Base-by-base conservation (phyloP, 768 basidiomycete genomes). In the Rickenella mellea region DNA sequence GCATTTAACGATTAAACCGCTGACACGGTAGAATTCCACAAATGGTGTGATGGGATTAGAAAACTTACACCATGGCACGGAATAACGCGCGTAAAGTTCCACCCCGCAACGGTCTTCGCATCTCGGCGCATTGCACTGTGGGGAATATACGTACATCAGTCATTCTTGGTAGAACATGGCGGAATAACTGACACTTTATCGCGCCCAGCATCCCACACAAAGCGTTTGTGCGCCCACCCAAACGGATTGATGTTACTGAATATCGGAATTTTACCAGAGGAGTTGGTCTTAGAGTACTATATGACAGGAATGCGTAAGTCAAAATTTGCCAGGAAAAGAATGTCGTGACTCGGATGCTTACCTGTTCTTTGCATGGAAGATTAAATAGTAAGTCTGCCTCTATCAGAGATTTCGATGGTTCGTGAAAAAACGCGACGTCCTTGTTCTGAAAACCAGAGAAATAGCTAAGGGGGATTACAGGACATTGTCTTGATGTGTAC, bases 371-470 rank as follows among this genome's bases (percentile, higher is more conserved):
- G 4, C 75, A 65, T 59, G 20, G 48, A 51, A 51, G 44, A 56
- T 24, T 40, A 48, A 41, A 37, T 47, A 15, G 1, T 55, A 51
- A 3, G 48, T 42, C 20, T 60, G 62, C 3, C 60, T 53, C 46
- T 67, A 69, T 9, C 67, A 68, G 46, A 69, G 69, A 66, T 70
- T 37, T 47, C 25, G n/a, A 31, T 6, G 35, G 11, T 15, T 7
- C 27, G 19, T 12, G 9, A 10, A n/a, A 29, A 25, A 28, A 28
- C 6, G 48, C 56, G 14, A 40, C 12, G 33, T 40, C 19, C 17
- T 85, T 83, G 55, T 86, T 87, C 46, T 62, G 65, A 53, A 76
- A 73, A 1, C 81, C 81, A 8, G 78, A 66, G 55, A 86, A 85
- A 53, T 82, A 84, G 50, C 80, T 81, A 11, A 17, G 24, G 10